Conservation (phyloP, 176 grass and related monocot species). For the Melocanna baccifera region DNA sequence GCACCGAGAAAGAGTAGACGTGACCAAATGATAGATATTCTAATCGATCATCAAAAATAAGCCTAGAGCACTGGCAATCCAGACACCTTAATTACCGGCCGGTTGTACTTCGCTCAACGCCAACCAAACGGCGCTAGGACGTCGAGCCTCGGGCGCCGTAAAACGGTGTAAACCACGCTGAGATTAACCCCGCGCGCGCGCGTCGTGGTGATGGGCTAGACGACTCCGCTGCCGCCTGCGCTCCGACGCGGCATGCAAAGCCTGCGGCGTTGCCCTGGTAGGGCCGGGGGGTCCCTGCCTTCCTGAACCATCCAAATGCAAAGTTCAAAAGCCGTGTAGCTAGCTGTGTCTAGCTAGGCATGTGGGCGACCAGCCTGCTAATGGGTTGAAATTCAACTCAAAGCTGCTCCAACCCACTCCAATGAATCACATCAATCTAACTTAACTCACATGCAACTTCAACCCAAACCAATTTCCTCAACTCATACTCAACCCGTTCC, state of each 20-base stretch:
- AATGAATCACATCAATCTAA: no score
- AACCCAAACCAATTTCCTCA: no score
- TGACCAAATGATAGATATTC: not conserved
- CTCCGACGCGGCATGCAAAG: slow-evolving; percentile 22
- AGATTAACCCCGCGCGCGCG: not conserved
- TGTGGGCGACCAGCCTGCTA: no score
- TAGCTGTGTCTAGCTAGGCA: not conserved
- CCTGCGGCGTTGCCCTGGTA: slow-evolving; percentile 19
- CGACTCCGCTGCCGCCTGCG: not conserved
- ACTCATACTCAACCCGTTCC: no score
- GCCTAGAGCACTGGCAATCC: not conserved
- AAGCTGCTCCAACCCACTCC: no score
- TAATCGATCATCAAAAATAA: not conserved
- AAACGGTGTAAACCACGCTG: not conserved
- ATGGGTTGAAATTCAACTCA: no score
- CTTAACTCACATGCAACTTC: no score
- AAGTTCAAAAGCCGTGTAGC: slow-evolving; percentile 3
- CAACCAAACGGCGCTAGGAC: not conserved
- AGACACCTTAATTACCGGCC: not conserved
- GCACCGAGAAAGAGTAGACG: not conserved
- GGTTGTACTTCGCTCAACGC: not conserved
- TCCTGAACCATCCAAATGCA: slow-evolving; percentile 31
- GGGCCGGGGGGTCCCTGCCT: not conserved
- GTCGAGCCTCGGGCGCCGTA: not conserved
- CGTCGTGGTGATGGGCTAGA: not conserved